phyloP scores from a whole-genome alignment of 768 basidiomycete species.

The Rhodotorula toruloides region DNA sequence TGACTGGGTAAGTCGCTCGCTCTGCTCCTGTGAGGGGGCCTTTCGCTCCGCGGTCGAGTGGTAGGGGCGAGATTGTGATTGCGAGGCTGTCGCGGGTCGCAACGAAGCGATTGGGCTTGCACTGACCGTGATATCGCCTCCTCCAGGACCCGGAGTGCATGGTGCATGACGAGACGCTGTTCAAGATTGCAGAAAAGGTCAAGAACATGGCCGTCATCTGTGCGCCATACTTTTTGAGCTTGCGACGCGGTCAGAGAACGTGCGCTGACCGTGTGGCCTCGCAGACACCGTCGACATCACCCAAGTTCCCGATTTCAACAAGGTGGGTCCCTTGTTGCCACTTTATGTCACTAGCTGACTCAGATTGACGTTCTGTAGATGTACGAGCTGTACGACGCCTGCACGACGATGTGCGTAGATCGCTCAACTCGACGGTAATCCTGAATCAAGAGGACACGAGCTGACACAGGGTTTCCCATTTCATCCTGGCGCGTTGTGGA shows the following conservation, averaged over 20 bases:
- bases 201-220: slow-evolving; percentile 95
- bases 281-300: slow-evolving; percentile 69
- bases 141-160: slow-evolving; percentile 79
- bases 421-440: too few relatives aligned
- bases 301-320: slow-evolving; percentile 96
- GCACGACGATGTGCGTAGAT: slow-evolving; percentile 53
- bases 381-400: slow-evolving; percentile 97
- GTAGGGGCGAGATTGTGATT: too few relatives aligned
- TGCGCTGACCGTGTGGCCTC: background rate
- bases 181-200: slow-evolving; percentile 86
- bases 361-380: slow-evolving; percentile 57
- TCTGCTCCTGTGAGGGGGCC: background rate
- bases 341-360: background rate
- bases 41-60: background rate
- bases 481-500: background rate
- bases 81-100: too few relatives aligned
- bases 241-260: fast-evolving
- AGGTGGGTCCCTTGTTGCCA: slow-evolving; percentile 54
- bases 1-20: slow-evolving; percentile 61
- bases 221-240: slow-evolving; percentile 10
- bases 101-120: too few relatives aligned
- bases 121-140: too few relatives aligned
- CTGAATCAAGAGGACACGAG: too few relatives aligned
- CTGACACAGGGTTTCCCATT: too few relatives aligned
- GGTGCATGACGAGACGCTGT: slow-evolving; percentile 97